These are phyloP conservation scores for Fusarium napiforme DNA, from an alignment of 2,329 filamentous ascomycete species.

Conservation along the genomic window DNA sequence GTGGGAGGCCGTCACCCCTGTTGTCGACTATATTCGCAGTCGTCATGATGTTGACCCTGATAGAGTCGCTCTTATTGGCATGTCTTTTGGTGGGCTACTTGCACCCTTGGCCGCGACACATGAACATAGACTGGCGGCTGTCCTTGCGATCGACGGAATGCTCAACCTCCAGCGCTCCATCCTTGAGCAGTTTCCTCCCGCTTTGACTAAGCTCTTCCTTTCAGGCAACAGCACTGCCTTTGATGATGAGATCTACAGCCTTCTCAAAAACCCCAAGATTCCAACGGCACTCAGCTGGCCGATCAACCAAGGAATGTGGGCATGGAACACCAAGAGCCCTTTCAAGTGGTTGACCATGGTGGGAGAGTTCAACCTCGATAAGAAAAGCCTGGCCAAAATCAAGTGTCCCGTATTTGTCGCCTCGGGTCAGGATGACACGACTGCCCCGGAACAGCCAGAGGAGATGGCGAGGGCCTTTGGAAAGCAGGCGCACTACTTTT, in stretches of 20 bases:
- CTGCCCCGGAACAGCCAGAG: neutral
- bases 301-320: neutral
- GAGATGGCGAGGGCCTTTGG: neutral
- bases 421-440: neutral
- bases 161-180: neutral
- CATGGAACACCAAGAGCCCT: neutral
- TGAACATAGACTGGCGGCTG: conserved; percentile 54
- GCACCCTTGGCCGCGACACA: conserved; percentile 55
- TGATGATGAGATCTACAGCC: neutral
- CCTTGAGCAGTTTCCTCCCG: neutral
- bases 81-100: conserved; percentile 55
- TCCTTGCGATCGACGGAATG: conserved; percentile 12
- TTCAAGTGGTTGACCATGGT: neutral
- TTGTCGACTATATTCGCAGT: conserved; percentile 52
- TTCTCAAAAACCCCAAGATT: neutral
- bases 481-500: neutral
- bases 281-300: neutral
- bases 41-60: conserved; percentile 45
- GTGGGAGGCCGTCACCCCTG: conserved; percentile 53
- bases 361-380: conserved; percentile 10
- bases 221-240: neutral
- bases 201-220: neutral
- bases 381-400: conserved; percentile 25
- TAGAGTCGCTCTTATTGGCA: conserved; percentile 53
- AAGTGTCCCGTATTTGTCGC: neutral